A percentile compares a stretch with the other conserved stretches of the same genome.
These are phyloP conservation scores for Phytopythium oedochilum DNA, from an alignment of 352 stramenopile genomes.

Conservation along the genomic window DNA sequence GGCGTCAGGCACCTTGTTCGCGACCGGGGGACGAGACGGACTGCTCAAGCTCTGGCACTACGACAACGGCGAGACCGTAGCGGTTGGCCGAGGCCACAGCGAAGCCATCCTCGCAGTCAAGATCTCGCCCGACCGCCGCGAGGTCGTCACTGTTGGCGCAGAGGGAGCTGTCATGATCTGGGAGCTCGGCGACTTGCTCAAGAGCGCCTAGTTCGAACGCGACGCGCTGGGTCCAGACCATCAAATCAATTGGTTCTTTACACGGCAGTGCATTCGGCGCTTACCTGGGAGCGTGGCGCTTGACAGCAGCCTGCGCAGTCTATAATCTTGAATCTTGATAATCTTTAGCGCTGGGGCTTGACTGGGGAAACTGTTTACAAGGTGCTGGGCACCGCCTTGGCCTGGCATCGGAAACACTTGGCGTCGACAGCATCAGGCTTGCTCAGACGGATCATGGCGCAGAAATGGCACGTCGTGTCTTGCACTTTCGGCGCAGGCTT, in stretches of 20 bases:
- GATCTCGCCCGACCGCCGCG: slow-evolving; percentile 91
- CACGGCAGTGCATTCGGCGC: neutral
- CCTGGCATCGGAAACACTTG: slow-evolving; percentile 28
- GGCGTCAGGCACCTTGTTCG: slow-evolving; percentile 84
- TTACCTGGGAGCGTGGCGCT: neutral
- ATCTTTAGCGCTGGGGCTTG: neutral
- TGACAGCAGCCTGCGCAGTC: neutral
- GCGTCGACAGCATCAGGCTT: slow-evolving; percentile 27
- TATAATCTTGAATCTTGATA: slow-evolving; percentile 1
- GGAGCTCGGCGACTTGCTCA: slow-evolving; percentile 65
- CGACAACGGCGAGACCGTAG: slow-evolving; percentile 91
- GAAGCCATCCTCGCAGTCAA: slow-evolving; percentile 91
- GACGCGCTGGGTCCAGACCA: neutral
- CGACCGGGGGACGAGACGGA: slow-evolving; percentile 88
- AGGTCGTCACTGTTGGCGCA: slow-evolving; percentile 92
- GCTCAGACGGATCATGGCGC: slow-evolving; percentile 37
- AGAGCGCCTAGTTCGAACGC: neutral
- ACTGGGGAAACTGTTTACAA: neutral
- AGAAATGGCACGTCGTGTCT: slow-evolving; percentile 16
- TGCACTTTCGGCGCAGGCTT: neutral
- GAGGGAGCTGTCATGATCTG: slow-evolving; percentile 97
- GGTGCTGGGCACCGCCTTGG: slow-evolving; percentile 10
- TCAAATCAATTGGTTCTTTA: neutral
- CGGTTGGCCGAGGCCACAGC: slow-evolving; percentile 90
- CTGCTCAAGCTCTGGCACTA: slow-evolving; percentile 96